Evolutionary conservation across 2,329 filamentous ascomycete species (phyloP).

Genomic region (Lachnellula willkommii): DNA sequence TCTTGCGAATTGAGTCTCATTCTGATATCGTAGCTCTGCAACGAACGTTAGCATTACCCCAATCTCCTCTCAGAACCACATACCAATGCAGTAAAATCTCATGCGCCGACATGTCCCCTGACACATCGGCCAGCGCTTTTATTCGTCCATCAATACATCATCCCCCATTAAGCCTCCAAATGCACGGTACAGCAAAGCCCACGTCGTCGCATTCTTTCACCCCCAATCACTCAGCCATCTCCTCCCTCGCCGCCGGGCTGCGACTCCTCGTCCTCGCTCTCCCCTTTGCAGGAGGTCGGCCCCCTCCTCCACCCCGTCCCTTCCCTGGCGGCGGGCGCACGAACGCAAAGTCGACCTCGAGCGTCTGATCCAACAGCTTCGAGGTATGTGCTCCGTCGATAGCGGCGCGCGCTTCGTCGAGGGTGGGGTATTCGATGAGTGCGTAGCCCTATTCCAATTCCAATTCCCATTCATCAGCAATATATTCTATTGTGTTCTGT

Average conservation of each 20-base stretch:
- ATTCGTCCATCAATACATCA: not conserved
- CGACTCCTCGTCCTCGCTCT: constrained; percentile 31
- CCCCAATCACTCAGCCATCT: constrained; percentile 20
- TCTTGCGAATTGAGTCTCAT: not conserved
- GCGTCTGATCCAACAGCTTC: constrained; percentile 75
- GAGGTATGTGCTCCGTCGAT: constrained; percentile 73
- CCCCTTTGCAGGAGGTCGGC: constrained; percentile 27
- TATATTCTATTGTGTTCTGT: not conserved
- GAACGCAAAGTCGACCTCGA: constrained; percentile 79
- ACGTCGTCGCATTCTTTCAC: not conserved
- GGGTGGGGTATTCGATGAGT: constrained; percentile 75
- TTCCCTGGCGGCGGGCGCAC: constrained; percentile 70
- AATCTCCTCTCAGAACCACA: not conserved
- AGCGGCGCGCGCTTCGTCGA: constrained; percentile 73
- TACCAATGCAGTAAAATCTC: not conserved
- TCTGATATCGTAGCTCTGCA: constrained; percentile 12
- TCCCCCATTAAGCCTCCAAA: not conserved
- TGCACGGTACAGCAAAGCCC: not conserved
- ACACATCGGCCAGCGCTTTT: constrained; percentile 8
- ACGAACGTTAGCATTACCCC: not conserved
- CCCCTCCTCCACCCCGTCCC: constrained; percentile 29
- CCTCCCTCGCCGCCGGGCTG: constrained; percentile 28
- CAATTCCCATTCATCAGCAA: constrained; percentile 4
- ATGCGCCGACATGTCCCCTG: constrained; percentile 9
- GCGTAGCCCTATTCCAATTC: constrained; percentile 62